These are phyloP conservation scores for Tetramitus jugosus DNA, from an alignment of 208 protist species.

Conservation along the genomic window DNA sequence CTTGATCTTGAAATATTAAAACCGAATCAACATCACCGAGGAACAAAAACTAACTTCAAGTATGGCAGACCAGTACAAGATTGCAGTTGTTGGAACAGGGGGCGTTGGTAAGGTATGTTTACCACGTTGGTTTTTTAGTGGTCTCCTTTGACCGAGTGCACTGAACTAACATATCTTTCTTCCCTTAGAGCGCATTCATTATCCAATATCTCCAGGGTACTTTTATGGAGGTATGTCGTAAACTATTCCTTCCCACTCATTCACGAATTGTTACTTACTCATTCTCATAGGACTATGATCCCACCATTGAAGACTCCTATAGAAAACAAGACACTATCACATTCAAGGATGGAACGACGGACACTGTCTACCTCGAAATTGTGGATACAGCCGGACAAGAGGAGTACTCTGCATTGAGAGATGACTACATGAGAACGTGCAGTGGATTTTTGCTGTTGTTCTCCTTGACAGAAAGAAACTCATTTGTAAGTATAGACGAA, in stretches of 20 bases:
- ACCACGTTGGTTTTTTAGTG: no score
- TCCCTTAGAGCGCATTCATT: no score
- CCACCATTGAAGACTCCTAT: slow-evolving; percentile 63
- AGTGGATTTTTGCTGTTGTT: slow-evolving; percentile 58
- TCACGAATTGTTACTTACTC: neutral
- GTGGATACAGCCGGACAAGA: slow-evolving; percentile 67
- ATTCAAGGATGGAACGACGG: slow-evolving; percentile 50
- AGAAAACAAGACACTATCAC: slow-evolving; percentile 51
- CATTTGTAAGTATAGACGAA: slow-evolving; percentile 43
- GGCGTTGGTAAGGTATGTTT: slow-evolving; percentile 34
- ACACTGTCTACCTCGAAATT: slow-evolving; percentile 60
- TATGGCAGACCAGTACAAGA: no score
- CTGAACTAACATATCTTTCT: no score
- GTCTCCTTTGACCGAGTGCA: no score
- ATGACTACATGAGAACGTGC: slow-evolving; percentile 40
- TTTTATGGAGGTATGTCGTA: neutral
- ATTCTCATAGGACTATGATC: slow-evolving; percentile 42
- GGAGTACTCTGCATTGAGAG: slow-evolving; percentile 46
- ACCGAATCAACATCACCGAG: no score
- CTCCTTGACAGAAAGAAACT: slow-evolving; percentile 31
- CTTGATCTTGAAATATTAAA: no score
- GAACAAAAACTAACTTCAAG: no score
- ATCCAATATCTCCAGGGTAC: slow-evolving; percentile 7
- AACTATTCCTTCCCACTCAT: no score
- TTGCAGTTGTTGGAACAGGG: slow-evolving; percentile 25